Evolutionary conservation across 176 grass and related monocot genomes (phyloP).

Genomic region (Carex myosuroides): DNA sequence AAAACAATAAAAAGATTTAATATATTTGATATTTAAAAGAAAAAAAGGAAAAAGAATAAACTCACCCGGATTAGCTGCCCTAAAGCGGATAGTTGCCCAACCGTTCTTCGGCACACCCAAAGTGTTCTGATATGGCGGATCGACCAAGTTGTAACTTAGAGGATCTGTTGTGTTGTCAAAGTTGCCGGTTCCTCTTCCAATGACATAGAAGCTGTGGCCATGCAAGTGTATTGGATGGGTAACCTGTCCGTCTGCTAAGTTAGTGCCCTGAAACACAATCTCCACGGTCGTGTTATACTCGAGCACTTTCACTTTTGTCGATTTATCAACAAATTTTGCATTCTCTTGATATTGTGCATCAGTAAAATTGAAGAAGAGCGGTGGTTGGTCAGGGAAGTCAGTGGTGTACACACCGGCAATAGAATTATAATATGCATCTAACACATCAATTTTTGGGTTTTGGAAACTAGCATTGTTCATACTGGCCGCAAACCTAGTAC

Average conservation of each 20-base stretch:
- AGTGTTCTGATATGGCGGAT: conserved; percentile 31
- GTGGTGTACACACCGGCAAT: conserved; percentile 5
- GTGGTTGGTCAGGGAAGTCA: conserved; percentile 22
- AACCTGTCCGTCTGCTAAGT: no score
- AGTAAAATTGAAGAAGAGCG: conserved; percentile 41
- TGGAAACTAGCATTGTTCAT: conserved; percentile 54
- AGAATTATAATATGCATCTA: conserved; percentile 35
- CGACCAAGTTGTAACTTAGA: conserved; percentile 37
- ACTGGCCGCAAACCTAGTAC: conserved; percentile 30
- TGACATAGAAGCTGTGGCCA: conserved; percentile 40
- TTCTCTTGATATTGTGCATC: not conserved
- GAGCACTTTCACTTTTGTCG: no score
- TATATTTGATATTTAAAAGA: no score
- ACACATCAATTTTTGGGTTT: not conserved
- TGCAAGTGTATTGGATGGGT: conserved; percentile 32
- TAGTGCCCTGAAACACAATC: no score
- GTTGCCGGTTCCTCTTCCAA: conserved; percentile 32
- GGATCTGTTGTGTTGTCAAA: conserved; percentile 31
- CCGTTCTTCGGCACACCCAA: conserved; percentile 23
- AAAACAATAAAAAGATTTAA: no score
- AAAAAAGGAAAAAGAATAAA: not conserved
- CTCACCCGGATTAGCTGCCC: conserved; percentile 40
- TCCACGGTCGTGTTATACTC: no score
- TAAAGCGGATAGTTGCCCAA: conserved; percentile 33
- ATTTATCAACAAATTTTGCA: not conserved